Base-by-base conservation (phyloP, 2,329 filamentous ascomycete species). In the Tympanopsis confertula region DNA sequence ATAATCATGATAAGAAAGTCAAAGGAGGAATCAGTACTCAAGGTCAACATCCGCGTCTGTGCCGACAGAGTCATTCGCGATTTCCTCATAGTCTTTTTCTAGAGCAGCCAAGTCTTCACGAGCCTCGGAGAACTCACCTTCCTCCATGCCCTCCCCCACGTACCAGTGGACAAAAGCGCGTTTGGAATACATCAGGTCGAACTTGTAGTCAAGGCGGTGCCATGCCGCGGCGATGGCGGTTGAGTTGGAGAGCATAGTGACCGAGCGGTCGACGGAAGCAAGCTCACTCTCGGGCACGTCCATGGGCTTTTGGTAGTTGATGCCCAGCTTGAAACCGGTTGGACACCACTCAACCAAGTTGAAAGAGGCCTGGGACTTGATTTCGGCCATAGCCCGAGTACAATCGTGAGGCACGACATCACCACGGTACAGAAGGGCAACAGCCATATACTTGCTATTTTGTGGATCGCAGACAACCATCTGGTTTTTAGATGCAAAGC, bases 141-240 rank as follows among this genome's bases (percentile, higher is more conserved):
- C 85, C 67, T 91, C 85, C 85, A 91, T 91, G 65, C 85, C 85
- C 66, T 91, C 85, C 47, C 85, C 85, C 38, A 91, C 85, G 48
- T 83, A 83, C 79, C 79, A 83, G 64, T 83, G 78, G 35, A 83
- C 78, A 50, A 83, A 83, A 42, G 79, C 78, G 47, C 79, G 78
- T 72, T 83, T 83, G 64, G 71, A 78, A 70, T 83, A 82, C 79
- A 83, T 83, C 50, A 83, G 78, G 50, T 83, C 78, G 60, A 83
- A 83, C 66, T 83, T 83, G 69, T 79, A 67, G 61, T 82, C 77
- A 36, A 83, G 70, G 45, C 77, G 73, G 42, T 76, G 79, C 78
- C 78, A 83, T 38, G 79, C 78, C 62, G 83, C 78, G 42, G 78
- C 74, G 47, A 83, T 83, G 53, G 78, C 78, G 19, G 78, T 83